Evolutionary conservation across 2,329 filamentous ascomycete genomes (phyloP), one percentile per base, ranked within the genome.

Genomic region (Waltergamsia citrina): DNA sequence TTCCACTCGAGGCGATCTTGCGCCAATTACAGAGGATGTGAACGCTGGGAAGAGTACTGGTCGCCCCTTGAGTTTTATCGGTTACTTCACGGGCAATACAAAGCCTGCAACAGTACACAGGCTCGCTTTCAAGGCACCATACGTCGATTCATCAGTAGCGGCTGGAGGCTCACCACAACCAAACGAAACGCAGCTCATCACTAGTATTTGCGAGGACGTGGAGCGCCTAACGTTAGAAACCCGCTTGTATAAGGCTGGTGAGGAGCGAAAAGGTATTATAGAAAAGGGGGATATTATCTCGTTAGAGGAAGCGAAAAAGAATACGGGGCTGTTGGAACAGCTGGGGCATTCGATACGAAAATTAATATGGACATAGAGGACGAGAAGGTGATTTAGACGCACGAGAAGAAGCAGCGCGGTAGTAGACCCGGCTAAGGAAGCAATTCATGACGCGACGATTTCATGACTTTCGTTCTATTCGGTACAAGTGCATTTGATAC

Each of bases 271-370:
- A 45, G 56, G 53, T 15, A 57, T 78, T 5, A 49, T 81, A 15
- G 67, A 74, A 43, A 66, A 61, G 40, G 69, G 63, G 0, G 82
- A 90, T 47, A 85, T 98, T 33, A 85, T 98, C 34, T 85, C 79
- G 17, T 55, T 94, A 34, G 77, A 76, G 3, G 87, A 95, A 50
- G 92, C 92, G 37, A 90, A 76, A 69, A 83, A 74, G 63, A 87
- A 81, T 40, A 95, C 90, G 0, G 85, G 87, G 0, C 68, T 93
- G 46, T 56, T 96, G 34, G 90, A 95, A 58, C 81, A 90, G 53
- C 60, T 93, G 49, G 85, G 87, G 2, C 87, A 96, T 63, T 83
- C 81, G 38, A 69, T 96, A 48, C 95, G 94, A 73, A 94, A 85
- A 65, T 60, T 96, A 53, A 87, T 98, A 10, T 96, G 92, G 92